A percentile compares a stretch with the other conserved stretches of the same genome.
Conservation (phyloP, 345 rosid genomes). For the Citrus maxima region DNA sequence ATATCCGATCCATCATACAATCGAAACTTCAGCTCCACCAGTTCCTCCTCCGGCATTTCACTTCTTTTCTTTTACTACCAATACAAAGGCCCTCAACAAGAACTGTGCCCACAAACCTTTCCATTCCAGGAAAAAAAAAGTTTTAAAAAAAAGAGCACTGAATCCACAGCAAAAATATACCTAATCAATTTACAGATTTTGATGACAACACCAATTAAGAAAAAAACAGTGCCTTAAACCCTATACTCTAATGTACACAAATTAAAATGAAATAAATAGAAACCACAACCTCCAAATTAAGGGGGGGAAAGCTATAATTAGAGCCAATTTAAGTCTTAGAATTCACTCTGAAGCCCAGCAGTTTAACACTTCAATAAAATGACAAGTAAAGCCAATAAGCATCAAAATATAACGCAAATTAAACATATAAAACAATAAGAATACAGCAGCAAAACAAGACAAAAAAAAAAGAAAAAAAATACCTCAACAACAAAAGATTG, state of each 20-base stretch:
- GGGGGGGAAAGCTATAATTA: not conserved
- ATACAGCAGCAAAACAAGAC: not conserved
- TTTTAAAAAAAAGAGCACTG: not conserved
- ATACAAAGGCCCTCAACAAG: constrained; percentile 10
- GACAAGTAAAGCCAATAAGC: not conserved
- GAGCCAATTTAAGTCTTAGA: not conserved
- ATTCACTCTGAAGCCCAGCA: not conserved
- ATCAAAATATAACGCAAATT: not conserved
- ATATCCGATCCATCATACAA: constrained; percentile 89
- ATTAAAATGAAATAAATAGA: not conserved
- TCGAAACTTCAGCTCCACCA: constrained; percentile 82
- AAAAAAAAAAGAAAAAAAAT: not conserved
- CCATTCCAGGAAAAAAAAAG: not conserved
- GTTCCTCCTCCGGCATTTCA: constrained; percentile 81
- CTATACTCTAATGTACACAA: not conserved
- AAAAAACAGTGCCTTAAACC: not conserved
- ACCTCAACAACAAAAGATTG: not conserved
- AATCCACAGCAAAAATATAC: constrained; percentile 5
- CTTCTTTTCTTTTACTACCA: constrained; percentile 23
- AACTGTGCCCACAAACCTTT: not conserved
- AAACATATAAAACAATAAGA: not conserved
- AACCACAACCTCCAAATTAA: not conserved
- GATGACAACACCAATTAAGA: not conserved
- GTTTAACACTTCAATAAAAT: not conserved
- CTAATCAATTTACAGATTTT: not conserved